Evolutionary conservation across 2,329 filamentous ascomycete species (phyloP), one percentile per base, ranked within the genome.

Genomic region (Biscogniauxia sp.): DNA sequence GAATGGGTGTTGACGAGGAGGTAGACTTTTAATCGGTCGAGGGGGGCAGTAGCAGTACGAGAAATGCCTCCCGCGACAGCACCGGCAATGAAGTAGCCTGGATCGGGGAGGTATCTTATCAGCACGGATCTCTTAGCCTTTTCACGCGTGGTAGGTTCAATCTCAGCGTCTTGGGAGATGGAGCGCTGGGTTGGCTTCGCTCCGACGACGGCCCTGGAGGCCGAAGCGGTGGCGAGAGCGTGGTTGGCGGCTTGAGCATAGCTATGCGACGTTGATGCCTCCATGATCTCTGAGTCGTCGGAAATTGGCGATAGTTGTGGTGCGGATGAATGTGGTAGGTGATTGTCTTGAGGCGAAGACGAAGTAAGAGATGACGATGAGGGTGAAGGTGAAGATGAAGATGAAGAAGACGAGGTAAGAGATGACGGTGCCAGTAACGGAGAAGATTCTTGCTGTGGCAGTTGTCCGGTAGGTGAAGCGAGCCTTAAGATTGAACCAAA

Each of bases 1-100:
- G 82, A 79, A 65, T 82, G 84, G 60, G 92, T 96, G 76, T 96
- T 94, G 57, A 96, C 94, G 70, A 99, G 95, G 57, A 99, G 86
- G 76, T 96, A 98, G 66, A 99, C 95, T 80, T 98, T 98, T 61
- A 99, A 82, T 70, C 95, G 92, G 79, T 99, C 95, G 77, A 99
- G 88, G 62, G 95, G 95, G 62, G 95, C 95, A 68, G 95, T 99
- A 65, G 92, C 90, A 73, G 95, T 98, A 74, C 95, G 89, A 74
- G 94, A 98, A 71, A 97, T 89, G 75, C 93, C 94, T 75, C 95
- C 95, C 75, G 94, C 93, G 74, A 96, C 83, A 77, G 93, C 95
- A 82, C 95, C 95, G 76, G 95, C 95, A 79, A 96, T 79, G 78
- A 98, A 99, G 80, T 98, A 99, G 84, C 95, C 95, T 96, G 90